Base-by-base conservation (phyloP, 805 yeast species). In the Schizosaccharomyces japonicus region DNA sequence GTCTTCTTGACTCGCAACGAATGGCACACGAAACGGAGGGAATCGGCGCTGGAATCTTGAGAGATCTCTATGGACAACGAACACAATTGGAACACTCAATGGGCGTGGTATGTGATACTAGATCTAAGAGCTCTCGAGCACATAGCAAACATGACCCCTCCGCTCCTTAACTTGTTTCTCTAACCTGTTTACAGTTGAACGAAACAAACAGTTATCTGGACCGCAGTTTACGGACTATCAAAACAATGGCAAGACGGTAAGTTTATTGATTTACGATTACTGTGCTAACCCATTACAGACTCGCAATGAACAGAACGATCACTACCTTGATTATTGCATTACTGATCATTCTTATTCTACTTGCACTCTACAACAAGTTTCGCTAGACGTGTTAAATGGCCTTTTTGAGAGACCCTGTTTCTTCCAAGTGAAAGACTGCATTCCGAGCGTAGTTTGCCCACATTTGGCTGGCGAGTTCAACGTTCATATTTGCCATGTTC, bases 171-270 rank as follows among this genome's bases (percentile, higher is more conserved):
- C 17, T 32, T 11, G 8, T 21, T 19, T n/a, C 23, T 19, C 13
- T n/a, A 13, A 23, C 7, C 27, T 36, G 13, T 13, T 21, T 19
- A 36, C 7, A 94, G 0, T 66, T 90, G 47, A 72, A 72, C 62
- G 87, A 84, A 52, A 96, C 96, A 0, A 96, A 90, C 59, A 75
- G 79, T 0, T 83, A 85, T 57, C 94, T 90, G 48, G 96, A 90
- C 62, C 77, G 80, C 58, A 77, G 90, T 49, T 71, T 90, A 49
- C 73, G 80, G 49, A 90, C 96, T 1, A 66, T 90, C 56, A 76
- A 83, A 56, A 71, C 81, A 17, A 90, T 90, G 98, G 79, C 94
- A 25, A 71, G 96, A 62, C 54, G 62, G 53, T 55, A 46, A 15
- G 54, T 44, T 25, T n/a, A 6, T 15, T 48, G 3, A 17, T 36